Evolutionary conservation across 2,329 filamentous ascomycete species (phyloP).

Genomic region (Aureobasidium subglaciale): DNA sequence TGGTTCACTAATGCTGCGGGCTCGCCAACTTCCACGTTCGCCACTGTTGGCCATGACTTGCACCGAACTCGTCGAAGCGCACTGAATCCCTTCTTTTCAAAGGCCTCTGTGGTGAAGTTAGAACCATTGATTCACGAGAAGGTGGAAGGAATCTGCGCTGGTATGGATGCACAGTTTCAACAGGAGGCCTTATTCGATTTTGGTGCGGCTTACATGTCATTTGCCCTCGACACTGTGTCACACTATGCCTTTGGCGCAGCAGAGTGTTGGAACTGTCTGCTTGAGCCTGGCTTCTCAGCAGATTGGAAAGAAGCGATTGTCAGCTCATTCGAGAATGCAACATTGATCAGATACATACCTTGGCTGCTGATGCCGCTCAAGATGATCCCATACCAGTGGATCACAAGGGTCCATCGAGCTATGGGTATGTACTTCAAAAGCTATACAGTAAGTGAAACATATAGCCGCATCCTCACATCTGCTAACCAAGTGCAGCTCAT

Average conservation of each 20-base stretch:
- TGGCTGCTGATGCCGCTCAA: conserved; percentile 18
- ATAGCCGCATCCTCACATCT: neutral
- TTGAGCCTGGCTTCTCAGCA: conserved; percentile 21
- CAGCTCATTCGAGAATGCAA: conserved; percentile 13
- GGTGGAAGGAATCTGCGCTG: conserved; percentile 24
- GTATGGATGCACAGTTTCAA: conserved; percentile 19
- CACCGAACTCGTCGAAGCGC: conserved; percentile 37
- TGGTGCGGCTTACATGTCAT: conserved; percentile 20
- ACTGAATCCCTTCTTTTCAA: conserved; percentile 40
- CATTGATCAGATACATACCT: conserved; percentile 17
- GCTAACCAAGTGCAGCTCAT: neutral
- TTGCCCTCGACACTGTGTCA: conserved; percentile 32
- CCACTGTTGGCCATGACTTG: conserved; percentile 33
- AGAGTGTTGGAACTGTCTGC: conserved; percentile 18
- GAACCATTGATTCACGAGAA: conserved; percentile 28
- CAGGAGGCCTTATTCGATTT: conserved; percentile 16
- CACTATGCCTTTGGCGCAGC: conserved; percentile 29
- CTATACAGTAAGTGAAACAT: neutral
- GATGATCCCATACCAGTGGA: conserved; percentile 16
- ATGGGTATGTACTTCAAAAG: conserved; percentile 15
- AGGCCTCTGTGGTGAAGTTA: conserved; percentile 1
- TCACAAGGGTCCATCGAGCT: conserved; percentile 11
- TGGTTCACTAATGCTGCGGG: neutral
- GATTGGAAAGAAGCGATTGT: conserved; percentile 20
- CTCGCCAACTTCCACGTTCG: conserved; percentile 19